Conservation (phyloP, 1,284 basidiomycete genomes). For the Prillingera fragicola region DNA sequence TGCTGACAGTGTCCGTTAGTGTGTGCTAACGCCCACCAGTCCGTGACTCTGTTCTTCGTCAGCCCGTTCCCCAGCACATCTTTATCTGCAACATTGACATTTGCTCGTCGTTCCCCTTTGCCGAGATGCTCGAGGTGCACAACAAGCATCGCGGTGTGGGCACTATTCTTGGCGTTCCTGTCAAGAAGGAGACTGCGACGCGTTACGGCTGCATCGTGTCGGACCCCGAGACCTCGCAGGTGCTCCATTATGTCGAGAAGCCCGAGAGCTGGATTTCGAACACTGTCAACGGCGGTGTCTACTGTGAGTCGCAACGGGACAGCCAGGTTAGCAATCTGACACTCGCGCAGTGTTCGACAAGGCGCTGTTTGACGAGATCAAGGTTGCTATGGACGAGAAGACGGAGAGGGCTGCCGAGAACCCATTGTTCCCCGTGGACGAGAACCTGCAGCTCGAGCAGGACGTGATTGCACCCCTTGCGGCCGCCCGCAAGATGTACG, state of each 20-base stretch:
- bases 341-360: constrained; percentile 51
- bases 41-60: constrained; percentile 52
- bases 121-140: constrained; percentile 50
- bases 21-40: constrained; percentile 31
- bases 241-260: constrained; percentile 53
- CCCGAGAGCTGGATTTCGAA: constrained; percentile 52
- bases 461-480: constrained; percentile 53
- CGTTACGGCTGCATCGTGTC: constrained; percentile 53
- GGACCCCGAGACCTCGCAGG: constrained; percentile 45
- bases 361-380: constrained; percentile 53
- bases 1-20: neutral
- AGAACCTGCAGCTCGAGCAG: constrained; percentile 53
- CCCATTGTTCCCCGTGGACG: constrained; percentile 48
- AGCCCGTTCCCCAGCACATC: constrained; percentile 49
- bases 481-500: constrained; percentile 50
- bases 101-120: constrained; percentile 50
- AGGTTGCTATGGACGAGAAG: constrained; percentile 52
- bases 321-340: neutral
- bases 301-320: constrained; percentile 27
- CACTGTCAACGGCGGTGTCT: constrained; percentile 51
- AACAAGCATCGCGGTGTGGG: constrained; percentile 51
- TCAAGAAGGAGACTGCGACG: constrained; percentile 49
- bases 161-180: constrained; percentile 51
- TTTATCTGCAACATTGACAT: constrained; percentile 55
- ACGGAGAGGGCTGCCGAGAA: constrained; percentile 47